Conservation (phyloP, 179 eudicot species). For the Drosera spatulata region DNA sequence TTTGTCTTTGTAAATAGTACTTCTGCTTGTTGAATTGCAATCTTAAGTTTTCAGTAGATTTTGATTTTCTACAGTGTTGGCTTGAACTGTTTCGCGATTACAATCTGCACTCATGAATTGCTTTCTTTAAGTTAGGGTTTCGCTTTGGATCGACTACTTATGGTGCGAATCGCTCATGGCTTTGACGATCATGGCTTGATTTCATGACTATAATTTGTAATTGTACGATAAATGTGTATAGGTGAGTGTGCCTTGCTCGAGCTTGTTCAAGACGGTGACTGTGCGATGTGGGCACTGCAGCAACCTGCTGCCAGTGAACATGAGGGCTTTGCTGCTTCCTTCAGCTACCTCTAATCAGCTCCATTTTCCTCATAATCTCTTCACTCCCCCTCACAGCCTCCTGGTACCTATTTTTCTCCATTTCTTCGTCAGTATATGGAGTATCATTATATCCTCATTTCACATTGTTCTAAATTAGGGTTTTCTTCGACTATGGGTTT, state of each 20-base stretch:
- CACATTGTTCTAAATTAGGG: background rate
- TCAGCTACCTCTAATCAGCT: constrained; percentile 35
- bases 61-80: too few species aligned
- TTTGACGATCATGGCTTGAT: too few species aligned
- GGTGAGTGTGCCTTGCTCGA: constrained; percentile 96
- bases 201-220: background rate
- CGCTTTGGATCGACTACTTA: too few species aligned
- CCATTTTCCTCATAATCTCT: constrained; percentile 41
- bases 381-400: constrained; percentile 43
- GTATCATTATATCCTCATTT: too few species aligned
- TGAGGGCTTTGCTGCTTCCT: constrained; percentile 37
- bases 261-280: constrained; percentile 87
- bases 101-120: too few species aligned
- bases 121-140: too few species aligned
- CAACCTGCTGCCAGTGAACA: constrained; percentile 72
- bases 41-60: too few species aligned
- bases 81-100: too few species aligned
- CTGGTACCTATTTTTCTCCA: constrained; percentile 29
- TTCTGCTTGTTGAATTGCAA: too few species aligned
- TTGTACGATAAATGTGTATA: constrained; percentile 1
- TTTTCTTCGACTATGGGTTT: background rate
- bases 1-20: too few species aligned
- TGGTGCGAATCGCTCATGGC: too few species aligned
- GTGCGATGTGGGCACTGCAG: constrained; percentile 98
- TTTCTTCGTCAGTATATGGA: background rate